These are phyloP conservation scores for Candida buenavistaensis DNA, from an alignment of 1,139 yeast genomes.

Conservation along the genomic window DNA sequence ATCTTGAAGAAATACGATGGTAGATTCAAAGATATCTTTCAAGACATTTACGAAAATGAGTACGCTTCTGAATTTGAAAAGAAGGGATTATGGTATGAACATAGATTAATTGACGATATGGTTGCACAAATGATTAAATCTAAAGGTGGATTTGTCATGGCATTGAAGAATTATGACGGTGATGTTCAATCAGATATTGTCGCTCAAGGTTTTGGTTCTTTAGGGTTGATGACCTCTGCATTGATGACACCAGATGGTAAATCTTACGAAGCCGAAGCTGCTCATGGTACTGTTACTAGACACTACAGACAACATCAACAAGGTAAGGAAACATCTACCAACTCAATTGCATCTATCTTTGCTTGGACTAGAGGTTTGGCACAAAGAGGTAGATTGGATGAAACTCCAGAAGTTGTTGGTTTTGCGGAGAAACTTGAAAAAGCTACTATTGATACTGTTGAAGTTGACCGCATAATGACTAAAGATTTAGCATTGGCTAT, in stretches of 20 bases:
- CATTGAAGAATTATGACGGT: slow-evolving; percentile 84
- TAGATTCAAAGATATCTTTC: slow-evolving; percentile 77
- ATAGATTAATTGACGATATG: slow-evolving; percentile 83
- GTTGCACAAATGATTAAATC: slow-evolving; percentile 88
- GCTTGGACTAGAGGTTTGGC: slow-evolving; percentile 87
- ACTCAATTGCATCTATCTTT: slow-evolving; percentile 80
- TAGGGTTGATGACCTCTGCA: slow-evolving; percentile 83
- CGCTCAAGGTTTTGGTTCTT: slow-evolving; percentile 84
- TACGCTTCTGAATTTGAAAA: slow-evolving; percentile 61
- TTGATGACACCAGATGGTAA: slow-evolving; percentile 86
- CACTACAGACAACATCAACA: slow-evolving; percentile 82
- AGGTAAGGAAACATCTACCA: slow-evolving; percentile 82
- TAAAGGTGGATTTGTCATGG: slow-evolving; percentile 80
- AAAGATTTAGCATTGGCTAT: slow-evolving; percentile 77
- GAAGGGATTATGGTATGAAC: slow-evolving; percentile 77
- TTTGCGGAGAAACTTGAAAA: slow-evolving; percentile 68
- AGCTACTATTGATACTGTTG: slow-evolving; percentile 72
- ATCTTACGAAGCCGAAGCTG: slow-evolving; percentile 81
- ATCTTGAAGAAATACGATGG: slow-evolving; percentile 82
- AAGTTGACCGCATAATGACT: slow-evolving; percentile 74
- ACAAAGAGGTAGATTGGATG: slow-evolving; percentile 77
- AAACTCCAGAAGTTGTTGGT: slow-evolving; percentile 66
- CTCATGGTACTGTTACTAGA: slow-evolving; percentile 87
- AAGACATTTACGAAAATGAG: slow-evolving; percentile 57
- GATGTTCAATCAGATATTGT: slow-evolving; percentile 85